Conservation (phyloP, 768 basidiomycete species). For the Cyclocybe cylindracea region DNA sequence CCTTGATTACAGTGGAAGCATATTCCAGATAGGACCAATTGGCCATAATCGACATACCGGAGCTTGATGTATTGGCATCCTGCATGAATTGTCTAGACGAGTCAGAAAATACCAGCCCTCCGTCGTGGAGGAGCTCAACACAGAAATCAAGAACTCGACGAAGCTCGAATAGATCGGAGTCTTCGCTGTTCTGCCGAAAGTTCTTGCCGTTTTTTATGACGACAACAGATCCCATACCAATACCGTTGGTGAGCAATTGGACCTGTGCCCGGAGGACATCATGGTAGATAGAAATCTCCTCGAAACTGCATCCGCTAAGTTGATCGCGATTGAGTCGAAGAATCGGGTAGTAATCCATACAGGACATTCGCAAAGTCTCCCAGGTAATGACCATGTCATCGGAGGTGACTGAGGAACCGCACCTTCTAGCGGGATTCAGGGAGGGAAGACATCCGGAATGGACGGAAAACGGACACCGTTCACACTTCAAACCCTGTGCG, state of each 20-base stretch:
- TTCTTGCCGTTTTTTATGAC: constrained; percentile 38
- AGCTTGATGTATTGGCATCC: constrained; percentile 43
- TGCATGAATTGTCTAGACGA: constrained; percentile 54
- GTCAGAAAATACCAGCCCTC: constrained; percentile 41
- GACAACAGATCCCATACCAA: constrained; percentile 66
- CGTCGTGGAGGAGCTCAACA: constrained; percentile 48
- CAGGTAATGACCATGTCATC: constrained; percentile 53
- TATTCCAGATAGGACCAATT: constrained; percentile 69
- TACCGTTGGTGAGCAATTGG: constrained; percentile 65
- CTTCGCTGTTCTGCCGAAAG: constrained; percentile 24
- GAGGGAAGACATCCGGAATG: constrained; percentile 52
- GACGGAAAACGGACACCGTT: constrained; percentile 57
- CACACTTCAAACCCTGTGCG: constrained; percentile 66
- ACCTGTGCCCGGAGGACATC: constrained; percentile 67
- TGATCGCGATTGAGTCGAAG: constrained; percentile 46
- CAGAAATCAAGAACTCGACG: constrained; percentile 53
- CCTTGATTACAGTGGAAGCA: constrained; percentile 58
- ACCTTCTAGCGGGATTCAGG: constrained; percentile 29
- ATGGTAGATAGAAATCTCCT: constrained; percentile 67
- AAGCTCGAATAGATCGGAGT: constrained; percentile 59
- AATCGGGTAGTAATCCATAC: constrained; percentile 50
- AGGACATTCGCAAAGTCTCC: constrained; percentile 55
- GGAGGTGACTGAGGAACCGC: constrained; percentile 43
- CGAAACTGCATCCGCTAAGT: constrained; percentile 51
- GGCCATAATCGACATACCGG: constrained; percentile 57